A percentile compares a stretch with the other conserved stretches of the same genome.
Conservation (phyloP, 805 yeast genomes). For the Candida manassasensis region DNA sequence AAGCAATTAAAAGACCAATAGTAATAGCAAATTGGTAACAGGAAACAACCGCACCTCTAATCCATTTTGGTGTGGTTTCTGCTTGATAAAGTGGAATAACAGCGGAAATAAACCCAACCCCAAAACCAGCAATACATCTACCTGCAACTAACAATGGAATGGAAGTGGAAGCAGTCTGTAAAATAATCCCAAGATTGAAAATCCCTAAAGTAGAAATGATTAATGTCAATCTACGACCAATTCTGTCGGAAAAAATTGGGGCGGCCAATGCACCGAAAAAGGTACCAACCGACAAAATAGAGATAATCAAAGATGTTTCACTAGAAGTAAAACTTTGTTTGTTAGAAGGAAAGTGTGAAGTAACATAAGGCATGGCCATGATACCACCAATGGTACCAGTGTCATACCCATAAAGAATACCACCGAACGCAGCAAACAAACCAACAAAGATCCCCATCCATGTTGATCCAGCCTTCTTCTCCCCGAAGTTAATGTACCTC, state of each 20-base stretch:
- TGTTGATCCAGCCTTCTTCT: conserved; percentile 43
- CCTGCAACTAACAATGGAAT: conserved; percentile 36
- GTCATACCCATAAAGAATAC: conserved; percentile 39
- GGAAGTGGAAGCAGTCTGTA: conserved; percentile 33
- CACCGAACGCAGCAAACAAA: conserved; percentile 39
- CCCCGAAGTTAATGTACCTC: conserved; percentile 40
- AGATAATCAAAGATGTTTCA: conserved; percentile 22
- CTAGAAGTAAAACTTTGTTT: conserved; percentile 13
- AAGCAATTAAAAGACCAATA: conserved; percentile 34
- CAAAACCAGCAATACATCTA: conserved; percentile 37
- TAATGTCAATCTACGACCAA: conserved; percentile 38
- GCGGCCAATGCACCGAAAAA: conserved; percentile 38
- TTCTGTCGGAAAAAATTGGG: conserved; percentile 31
- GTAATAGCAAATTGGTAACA: conserved; percentile 39
- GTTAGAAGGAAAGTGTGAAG: conserved; percentile 19
- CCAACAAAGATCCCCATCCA: conserved; percentile 38
- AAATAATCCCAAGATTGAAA: conserved; percentile 34
- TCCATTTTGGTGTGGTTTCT: conserved; percentile 39
- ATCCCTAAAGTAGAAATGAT: conserved; percentile 28
- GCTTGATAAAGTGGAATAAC: conserved; percentile 38
- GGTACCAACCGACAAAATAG: conserved; percentile 36
- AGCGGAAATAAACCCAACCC: conserved; percentile 40
- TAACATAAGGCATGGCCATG: conserved; percentile 36
- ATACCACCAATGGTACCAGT: conserved; percentile 42
- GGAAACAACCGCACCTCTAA: conserved; percentile 41